phyloP scores from a whole-genome alignment of 2,329 filamentous ascomycete genomes.

The Amauroascus verrucosus region DNA sequence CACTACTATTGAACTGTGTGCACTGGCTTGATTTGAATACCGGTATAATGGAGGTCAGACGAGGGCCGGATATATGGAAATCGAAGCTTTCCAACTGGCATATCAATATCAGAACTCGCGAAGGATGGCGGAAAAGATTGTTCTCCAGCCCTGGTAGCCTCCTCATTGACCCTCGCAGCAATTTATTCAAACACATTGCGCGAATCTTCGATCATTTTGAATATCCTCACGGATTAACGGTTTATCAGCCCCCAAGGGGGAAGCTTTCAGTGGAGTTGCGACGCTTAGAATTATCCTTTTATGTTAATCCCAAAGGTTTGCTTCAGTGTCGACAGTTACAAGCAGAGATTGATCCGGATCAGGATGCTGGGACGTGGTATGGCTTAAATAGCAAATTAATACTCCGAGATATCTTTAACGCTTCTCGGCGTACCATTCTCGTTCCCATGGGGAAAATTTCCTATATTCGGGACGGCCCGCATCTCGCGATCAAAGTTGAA shows the following conservation, averaged over 20 bases:
- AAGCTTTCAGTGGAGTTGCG: slow-evolving; percentile 38
- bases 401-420: slow-evolving; percentile 22
- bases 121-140: slow-evolving; percentile 20
- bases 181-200: slow-evolving; percentile 26
- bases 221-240: slow-evolving; percentile 31
- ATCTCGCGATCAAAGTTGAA: slow-evolving; percentile 33
- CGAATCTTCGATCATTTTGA: slow-evolving; percentile 46
- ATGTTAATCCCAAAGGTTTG: slow-evolving; percentile 20
- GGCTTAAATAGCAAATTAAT: slow-evolving; percentile 45
- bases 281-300: slow-evolving; percentile 42
- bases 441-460: slow-evolving; percentile 30
- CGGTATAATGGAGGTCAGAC: slow-evolving; percentile 24
- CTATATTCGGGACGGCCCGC: slow-evolving; percentile 15
- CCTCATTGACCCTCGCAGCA: slow-evolving; percentile 35
- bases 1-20: slow-evolving; percentile 33
- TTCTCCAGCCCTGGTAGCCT: slow-evolving; percentile 11
- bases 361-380: slow-evolving; percentile 40
- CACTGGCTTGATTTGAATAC: slow-evolving; percentile 40
- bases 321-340: slow-evolving; percentile 43
- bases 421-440: slow-evolving; percentile 28
- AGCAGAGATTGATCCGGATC: slow-evolving; percentile 40
- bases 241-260: slow-evolving; percentile 37
- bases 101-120: slow-evolving; percentile 19
- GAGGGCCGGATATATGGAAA: slow-evolving; percentile 24
- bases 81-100: slow-evolving; percentile 21